These are phyloP conservation scores for Hypoxylon fuscum DNA, from an alignment of 495 filamentous ascomycete species.

Conservation along the genomic window DNA sequence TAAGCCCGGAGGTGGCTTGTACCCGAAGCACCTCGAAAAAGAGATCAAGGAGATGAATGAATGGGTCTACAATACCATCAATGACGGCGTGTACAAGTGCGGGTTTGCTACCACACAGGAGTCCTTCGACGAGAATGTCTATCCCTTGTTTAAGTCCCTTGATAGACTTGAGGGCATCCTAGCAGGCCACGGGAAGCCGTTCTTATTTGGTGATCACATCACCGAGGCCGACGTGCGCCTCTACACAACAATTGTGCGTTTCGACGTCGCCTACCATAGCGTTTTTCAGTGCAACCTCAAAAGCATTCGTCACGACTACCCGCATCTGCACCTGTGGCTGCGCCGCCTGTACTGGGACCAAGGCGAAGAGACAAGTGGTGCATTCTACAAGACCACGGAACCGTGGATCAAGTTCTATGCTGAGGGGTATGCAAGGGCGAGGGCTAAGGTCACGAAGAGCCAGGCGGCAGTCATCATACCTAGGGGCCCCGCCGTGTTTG, in stretches of 20 bases:
- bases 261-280: constrained; percentile 82
- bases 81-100: constrained; percentile 81
- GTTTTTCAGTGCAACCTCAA: constrained; percentile 85
- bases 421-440: constrained; percentile 35
- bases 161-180: constrained; percentile 75
- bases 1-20: constrained; percentile 55
- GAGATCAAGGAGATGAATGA: constrained; percentile 80
- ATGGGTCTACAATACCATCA: constrained; percentile 86
- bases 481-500: constrained; percentile 38
- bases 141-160: constrained; percentile 73
- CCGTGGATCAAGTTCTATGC: constrained; percentile 39
- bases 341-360: constrained; percentile 73
- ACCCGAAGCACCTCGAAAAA: constrained; percentile 64
- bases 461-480: constrained; percentile 43
- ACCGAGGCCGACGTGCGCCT: constrained; percentile 83
- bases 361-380: constrained; percentile 34
- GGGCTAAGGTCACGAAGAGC: constrained; percentile 31
- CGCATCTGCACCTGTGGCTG: constrained; percentile 73
- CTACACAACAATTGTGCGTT: constrained; percentile 80
- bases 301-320: constrained; percentile 79
- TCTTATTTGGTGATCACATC: constrained; percentile 68
- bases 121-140: constrained; percentile 73
- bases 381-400: constrained; percentile 67
- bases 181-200: constrained; percentile 60
- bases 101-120: constrained; percentile 65